Evolutionary conservation across 225 moss, liverwort and hornwort genomes (phyloP).

Genomic region (Marchantia polymorpha): DNA sequence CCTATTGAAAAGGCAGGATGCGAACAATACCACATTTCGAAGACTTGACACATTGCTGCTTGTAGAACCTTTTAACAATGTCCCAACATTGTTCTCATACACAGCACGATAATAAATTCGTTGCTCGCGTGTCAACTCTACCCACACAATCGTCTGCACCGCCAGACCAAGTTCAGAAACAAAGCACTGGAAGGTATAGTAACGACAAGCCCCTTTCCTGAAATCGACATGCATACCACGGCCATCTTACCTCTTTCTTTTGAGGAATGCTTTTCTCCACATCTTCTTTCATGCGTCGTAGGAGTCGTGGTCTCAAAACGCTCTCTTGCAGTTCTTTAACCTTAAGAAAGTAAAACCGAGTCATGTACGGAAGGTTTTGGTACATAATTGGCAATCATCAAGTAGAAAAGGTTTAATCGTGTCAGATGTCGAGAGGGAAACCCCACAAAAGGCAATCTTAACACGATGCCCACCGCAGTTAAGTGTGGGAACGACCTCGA

Average conservation of each 20-base stretch:
- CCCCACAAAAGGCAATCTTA: too few species aligned
- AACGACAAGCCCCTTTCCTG: background rate
- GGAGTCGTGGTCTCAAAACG: constrained; percentile 61
- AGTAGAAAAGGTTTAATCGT: too few species aligned
- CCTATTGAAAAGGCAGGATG: background rate
- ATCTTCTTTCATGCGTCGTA: constrained; percentile 86
- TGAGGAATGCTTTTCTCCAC: constrained; percentile 89
- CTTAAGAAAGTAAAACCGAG: constrained; percentile 20
- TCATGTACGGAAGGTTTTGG: too few species aligned
- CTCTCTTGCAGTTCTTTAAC: constrained; percentile 84
- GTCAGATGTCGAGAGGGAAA: too few species aligned
- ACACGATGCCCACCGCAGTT: too few species aligned
- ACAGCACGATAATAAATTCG: constrained; percentile 67
- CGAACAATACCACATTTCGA: constrained; percentile 67
- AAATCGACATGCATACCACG: too few species aligned
- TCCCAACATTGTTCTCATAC: constrained; percentile 63
- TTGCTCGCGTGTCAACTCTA: constrained; percentile 82
- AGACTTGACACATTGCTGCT: constrained; percentile 56
- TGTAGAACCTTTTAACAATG: constrained; percentile 63
- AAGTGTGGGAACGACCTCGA: too few species aligned
- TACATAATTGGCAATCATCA: too few species aligned
- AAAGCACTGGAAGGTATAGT: too few species aligned
- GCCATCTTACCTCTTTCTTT: constrained; percentile 68
- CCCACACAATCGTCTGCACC: constrained; percentile 84
- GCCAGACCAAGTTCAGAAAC: background rate